phyloP scores from a whole-genome alignment of 2,329 filamentous ascomycete genomes.

The Pyricularia sp. region DNA sequence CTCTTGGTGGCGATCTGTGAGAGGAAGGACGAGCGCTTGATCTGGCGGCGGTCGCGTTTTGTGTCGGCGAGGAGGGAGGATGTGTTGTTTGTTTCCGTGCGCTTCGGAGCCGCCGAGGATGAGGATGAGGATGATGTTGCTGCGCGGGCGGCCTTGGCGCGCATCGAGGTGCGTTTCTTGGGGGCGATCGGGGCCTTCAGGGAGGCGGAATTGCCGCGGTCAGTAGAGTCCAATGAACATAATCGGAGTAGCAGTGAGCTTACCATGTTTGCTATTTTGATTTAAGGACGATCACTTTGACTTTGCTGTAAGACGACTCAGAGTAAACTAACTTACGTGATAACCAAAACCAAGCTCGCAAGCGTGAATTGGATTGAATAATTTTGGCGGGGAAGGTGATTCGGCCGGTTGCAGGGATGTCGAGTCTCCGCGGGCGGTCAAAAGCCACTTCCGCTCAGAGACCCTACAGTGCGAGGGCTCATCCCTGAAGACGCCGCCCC shows the following conservation, averaged over 20 bases:
- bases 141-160: conserved; percentile 30
- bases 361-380: neutral
- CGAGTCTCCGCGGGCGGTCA: neutral
- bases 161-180: conserved; percentile 10
- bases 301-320: neutral
- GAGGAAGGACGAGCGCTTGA: conserved; percentile 71
- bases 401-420: neutral
- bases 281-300: neutral
- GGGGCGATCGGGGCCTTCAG: conserved; percentile 14
- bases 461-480: neutral
- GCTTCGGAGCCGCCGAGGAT: conserved; percentile 36
- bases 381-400: conserved; percentile 3
- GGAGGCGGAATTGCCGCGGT: neutral
- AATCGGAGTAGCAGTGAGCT: neutral
- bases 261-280: conserved; percentile 2
- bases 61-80: conserved; percentile 50
- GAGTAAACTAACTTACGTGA: neutral
- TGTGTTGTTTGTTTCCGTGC: conserved; percentile 33
- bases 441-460: neutral
- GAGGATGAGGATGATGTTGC: conserved; percentile 33
- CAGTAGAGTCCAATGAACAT: neutral
- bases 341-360: neutral
- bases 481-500: neutral
- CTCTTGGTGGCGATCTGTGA: conserved; percentile 52
- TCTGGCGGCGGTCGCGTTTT: conserved; percentile 73